phyloP scores from a whole-genome alignment of 2,329 filamentous ascomycete species.

The Talaromyces amestolkiae region DNA sequence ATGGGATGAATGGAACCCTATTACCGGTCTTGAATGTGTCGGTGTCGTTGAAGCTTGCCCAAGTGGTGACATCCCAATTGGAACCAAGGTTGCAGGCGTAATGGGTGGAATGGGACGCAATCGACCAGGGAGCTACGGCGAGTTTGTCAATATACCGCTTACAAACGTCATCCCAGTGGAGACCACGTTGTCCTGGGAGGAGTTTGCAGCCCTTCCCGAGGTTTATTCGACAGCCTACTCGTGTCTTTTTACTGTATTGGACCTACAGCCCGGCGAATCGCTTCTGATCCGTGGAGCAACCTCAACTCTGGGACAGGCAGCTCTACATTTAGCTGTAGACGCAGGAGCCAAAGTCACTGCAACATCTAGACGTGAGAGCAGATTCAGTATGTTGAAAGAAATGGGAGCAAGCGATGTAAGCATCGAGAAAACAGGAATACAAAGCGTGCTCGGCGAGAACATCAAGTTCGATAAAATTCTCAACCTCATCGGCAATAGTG shows the following conservation, averaged over 20 bases:
- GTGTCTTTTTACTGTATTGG: neutral
- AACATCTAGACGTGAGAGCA: neutral
- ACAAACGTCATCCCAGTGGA: neutral
- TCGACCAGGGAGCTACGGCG: neutral
- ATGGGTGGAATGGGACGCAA: neutral
- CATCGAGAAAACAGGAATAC: neutral
- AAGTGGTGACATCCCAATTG: neutral
- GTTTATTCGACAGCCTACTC: neutral
- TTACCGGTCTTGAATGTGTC: conserved; percentile 41
- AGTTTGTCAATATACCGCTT: neutral
- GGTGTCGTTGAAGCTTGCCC: neutral
- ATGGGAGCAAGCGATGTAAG: neutral
- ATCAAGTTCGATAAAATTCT: neutral
- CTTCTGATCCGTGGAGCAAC: neutral
- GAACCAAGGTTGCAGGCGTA: neutral
- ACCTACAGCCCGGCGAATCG: neutral
- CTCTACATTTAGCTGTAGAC: neutral
- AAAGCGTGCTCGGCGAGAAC: neutral
- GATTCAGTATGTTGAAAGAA: neutral
- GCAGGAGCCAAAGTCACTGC: neutral
- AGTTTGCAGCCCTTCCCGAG: neutral
- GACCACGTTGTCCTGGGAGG: neutral
- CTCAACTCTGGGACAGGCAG: neutral
- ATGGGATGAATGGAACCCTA: conserved; percentile 29
- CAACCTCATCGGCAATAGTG: neutral